Conservation (phyloP, 768 basidiomycete species). For the Auriscalpium vulgare region DNA sequence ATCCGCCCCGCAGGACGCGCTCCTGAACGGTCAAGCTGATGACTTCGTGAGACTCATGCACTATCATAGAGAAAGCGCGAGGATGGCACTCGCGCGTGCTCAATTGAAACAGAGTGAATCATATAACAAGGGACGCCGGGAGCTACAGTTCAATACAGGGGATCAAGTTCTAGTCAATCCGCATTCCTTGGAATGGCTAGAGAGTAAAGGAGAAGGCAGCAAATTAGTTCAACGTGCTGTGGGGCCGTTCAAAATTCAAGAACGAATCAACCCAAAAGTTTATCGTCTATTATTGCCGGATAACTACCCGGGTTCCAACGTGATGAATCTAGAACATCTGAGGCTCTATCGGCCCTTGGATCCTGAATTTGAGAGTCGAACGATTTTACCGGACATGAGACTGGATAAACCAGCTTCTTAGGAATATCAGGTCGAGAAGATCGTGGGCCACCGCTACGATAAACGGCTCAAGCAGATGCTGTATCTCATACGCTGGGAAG, state of each 20-base stretch:
- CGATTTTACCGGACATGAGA: neutral
- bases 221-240: conserved; percentile 14
- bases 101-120: conserved; percentile 7
- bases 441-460: neutral
- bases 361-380: conserved; percentile 3
- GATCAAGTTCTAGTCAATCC: conserved; percentile 18
- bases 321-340: conserved; percentile 20
- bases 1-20: neutral
- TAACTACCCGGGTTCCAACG: conserved; percentile 16
- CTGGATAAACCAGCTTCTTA: neutral
- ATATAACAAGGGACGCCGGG: conserved; percentile 13
- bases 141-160: conserved; percentile 14
- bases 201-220: conserved; percentile 15
- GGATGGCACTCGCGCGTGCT: conserved; percentile 9
- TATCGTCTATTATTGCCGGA: conserved; percentile 14
- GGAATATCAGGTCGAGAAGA: conserved; percentile 4
- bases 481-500: conserved; percentile 13
- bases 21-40: neutral
- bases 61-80: conserved; percentile 3
- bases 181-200: conserved; percentile 13
- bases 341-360: conserved; percentile 15
- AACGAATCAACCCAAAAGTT: conserved; percentile 17
- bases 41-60: neutral
- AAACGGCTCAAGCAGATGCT: neutral
- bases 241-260: conserved; percentile 19